Percentiles rank a stretch among this genome's conserved stretches.
Conservation (phyloP, 2,329 filamentous ascomycete genomes). For the Stagonosporopsis chrysanthemi region DNA sequence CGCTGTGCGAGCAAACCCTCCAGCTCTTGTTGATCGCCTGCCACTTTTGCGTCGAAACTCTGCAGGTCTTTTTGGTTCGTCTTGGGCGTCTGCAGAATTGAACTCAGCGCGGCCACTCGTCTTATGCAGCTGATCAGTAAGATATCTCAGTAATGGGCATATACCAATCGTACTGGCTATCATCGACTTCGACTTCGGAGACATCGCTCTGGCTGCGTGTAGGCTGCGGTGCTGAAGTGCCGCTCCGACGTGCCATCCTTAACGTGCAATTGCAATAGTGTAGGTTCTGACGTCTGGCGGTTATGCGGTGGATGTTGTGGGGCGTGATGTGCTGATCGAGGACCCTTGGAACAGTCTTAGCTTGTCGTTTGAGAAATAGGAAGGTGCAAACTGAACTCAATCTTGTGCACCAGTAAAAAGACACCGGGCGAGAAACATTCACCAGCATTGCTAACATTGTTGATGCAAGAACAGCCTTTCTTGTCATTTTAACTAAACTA, state of each 20-base stretch:
- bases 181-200: conserved; percentile 24
- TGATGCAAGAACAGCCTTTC: conserved; percentile 6
- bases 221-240: conserved; percentile 1
- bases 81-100: conserved; percentile 30
- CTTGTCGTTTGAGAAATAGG: neutral
- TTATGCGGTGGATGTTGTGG: neutral
- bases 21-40: conserved; percentile 25
- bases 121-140: conserved; percentile 22
- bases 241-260: conserved; percentile 28
- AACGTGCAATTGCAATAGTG: neutral
- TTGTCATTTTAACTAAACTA: conserved; percentile 5
- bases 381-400: conserved; percentile 1
- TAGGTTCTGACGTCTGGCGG: neutral
- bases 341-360: neutral
- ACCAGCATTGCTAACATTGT: neutral
- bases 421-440: neutral
- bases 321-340: conserved; percentile 2
- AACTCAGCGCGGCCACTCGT: conserved; percentile 28
- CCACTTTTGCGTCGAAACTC: conserved; percentile 30
- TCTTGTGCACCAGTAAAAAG: neutral
- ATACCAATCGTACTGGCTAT: conserved; percentile 35
- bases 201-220: conserved; percentile 8
- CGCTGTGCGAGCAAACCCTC: conserved; percentile 30
- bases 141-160: neutral
- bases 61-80: conserved; percentile 32